Conservation (phyloP, 106 monocot genomes). For the Apostasia ramifera region DNA sequence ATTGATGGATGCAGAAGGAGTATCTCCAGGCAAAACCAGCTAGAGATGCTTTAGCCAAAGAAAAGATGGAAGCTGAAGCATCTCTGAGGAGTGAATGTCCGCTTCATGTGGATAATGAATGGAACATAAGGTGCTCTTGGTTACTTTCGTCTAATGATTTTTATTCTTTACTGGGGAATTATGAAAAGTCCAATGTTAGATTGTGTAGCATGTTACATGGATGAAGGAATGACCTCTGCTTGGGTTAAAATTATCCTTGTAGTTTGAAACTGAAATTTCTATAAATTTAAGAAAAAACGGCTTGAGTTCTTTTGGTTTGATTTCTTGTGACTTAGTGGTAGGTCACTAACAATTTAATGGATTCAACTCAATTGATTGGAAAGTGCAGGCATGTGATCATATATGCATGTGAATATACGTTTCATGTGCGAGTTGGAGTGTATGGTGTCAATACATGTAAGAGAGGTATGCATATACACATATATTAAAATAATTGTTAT, state of each 20-base stretch:
- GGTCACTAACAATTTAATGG: too few relatives aligned
- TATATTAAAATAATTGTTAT: too few relatives aligned
- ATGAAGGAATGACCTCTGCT: not conserved
- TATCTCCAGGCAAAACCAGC: conserved; percentile 71
- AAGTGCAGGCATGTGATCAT: too few relatives aligned
- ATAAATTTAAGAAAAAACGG: not conserved
- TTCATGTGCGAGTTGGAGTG: too few relatives aligned
- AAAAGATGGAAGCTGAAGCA: conserved; percentile 65
- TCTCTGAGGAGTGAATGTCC: conserved; percentile 38
- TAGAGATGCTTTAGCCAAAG: conserved; percentile 82
- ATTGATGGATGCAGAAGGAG: conserved; percentile 52
- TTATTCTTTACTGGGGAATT: not conserved
- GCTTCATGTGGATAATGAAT: conserved; percentile 85
- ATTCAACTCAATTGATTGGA: too few relatives aligned
- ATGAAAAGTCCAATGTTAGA: not conserved
- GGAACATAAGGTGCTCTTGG: conserved; percentile 74
- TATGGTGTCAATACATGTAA: too few relatives aligned
- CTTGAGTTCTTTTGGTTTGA: too few relatives aligned
- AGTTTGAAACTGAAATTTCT: not conserved
- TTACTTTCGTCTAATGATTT: not conserved
- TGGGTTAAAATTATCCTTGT: not conserved
- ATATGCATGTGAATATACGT: too few relatives aligned
- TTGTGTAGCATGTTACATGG: not conserved
- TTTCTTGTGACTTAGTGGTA: too few relatives aligned
- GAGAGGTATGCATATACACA: too few relatives aligned